Conservation (phyloP, 345 rosid species). For the Noccaea bulbosa region DNA sequence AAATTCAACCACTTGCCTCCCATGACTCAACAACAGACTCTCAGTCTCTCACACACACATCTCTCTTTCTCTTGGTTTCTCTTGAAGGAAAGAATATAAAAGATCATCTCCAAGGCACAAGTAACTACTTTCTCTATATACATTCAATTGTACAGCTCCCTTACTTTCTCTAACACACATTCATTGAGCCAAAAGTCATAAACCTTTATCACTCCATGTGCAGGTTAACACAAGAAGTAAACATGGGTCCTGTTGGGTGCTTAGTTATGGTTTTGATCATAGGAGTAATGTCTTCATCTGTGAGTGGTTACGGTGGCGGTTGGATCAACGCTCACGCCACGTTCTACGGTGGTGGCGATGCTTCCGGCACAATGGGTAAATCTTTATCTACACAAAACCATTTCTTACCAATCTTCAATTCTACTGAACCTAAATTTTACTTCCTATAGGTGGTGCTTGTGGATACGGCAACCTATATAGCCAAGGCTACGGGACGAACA, state of each 20-base stretch:
- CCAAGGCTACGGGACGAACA: constrained; percentile 68
- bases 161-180: constrained; percentile 1
- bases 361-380: constrained; percentile 89
- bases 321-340: constrained; percentile 92
- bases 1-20: constrained; percentile 30
- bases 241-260: constrained; percentile 14
- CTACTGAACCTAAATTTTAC: neutral
- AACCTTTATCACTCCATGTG: constrained; percentile 19
- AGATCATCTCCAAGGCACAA: constrained; percentile 11
- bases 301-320: constrained; percentile 48
- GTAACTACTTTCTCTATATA: constrained; percentile 30
- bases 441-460: constrained; percentile 67
- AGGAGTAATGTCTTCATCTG: constrained; percentile 36
- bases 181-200: constrained; percentile 7
- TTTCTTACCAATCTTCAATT: neutral
- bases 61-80: constrained; percentile 4
- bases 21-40: constrained; percentile 21
- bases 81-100: constrained; percentile 22
- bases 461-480: constrained; percentile 67
- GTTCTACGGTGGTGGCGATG: constrained; percentile 89
- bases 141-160: constrained; percentile 1
- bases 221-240: constrained; percentile 18
- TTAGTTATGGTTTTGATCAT: neutral
- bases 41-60: neutral
- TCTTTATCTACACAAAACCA: neutral